Conservation (phyloP, 2,329 filamentous ascomycete genomes). For the Hymenoscyphus salicellus region DNA sequence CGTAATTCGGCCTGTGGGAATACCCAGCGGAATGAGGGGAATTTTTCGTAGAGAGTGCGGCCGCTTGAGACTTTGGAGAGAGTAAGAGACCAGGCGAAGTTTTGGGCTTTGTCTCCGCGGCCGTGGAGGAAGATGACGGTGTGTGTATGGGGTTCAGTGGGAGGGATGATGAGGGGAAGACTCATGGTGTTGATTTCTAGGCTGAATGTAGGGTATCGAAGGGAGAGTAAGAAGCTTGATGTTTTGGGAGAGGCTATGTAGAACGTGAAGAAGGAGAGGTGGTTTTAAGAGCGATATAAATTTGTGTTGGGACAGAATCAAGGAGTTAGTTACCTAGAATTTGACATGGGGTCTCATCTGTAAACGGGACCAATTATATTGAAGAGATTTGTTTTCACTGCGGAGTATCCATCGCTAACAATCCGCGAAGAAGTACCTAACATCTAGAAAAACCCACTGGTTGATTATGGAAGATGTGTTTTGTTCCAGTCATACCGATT, state of each 20-base stretch:
- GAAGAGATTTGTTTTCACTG: no score
- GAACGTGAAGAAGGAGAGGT: neutral
- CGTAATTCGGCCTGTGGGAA: constrained; percentile 16
- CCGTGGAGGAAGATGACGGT: constrained; percentile 20
- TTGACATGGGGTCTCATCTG: no score
- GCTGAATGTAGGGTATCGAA: neutral
- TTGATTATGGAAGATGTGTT: no score
- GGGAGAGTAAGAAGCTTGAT: neutral
- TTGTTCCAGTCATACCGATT: no score
- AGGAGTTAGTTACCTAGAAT: neutral
- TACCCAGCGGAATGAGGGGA: constrained; percentile 17
- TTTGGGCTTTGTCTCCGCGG: constrained; percentile 14
- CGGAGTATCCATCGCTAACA: no score
- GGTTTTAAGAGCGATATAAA: neutral
- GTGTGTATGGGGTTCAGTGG: constrained; percentile 11
- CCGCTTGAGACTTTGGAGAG: neutral
- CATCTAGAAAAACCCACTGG: no score
- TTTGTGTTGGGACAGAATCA: neutral
- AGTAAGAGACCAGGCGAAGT: constrained; percentile 11
- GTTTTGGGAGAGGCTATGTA: neutral
- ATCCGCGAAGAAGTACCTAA: no score
- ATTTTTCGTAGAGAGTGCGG: constrained; percentile 38
- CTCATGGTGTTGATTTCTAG: neutral
- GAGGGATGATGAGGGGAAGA: neutral
- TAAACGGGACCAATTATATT: no score